A percentile compares a stretch with the other conserved stretches of the same genome.
phyloP scores from a whole-genome alignment of 2,329 filamentous ascomycete species.

The Epichloe aotearoae region DNA sequence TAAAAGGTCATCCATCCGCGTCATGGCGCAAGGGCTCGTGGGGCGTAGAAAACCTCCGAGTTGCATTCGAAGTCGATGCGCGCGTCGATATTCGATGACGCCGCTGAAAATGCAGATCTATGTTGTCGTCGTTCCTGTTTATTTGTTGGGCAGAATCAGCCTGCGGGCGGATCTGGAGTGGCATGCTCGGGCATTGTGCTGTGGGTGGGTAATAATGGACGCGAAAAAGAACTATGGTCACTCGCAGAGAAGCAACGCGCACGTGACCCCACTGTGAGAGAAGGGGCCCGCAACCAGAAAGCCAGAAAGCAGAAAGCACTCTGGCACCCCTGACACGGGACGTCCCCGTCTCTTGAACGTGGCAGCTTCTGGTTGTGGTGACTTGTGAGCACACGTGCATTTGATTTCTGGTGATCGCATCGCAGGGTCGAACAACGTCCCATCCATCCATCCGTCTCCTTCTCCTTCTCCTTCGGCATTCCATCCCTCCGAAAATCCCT shows the following conservation, averaged over 20 bases:
- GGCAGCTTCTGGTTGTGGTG: too few species aligned
- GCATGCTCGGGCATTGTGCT: too few species aligned
- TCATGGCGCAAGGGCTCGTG: not conserved
- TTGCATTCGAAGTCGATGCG: not conserved
- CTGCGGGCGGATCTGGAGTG: too few species aligned
- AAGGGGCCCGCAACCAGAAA: not conserved
- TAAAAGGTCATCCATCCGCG: not conserved
- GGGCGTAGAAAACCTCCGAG: not conserved
- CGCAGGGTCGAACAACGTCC: too few species aligned
- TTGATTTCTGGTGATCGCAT: too few species aligned
- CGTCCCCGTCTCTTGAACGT: too few species aligned
- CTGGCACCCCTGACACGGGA: too few species aligned
- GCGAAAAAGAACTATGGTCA: too few species aligned
- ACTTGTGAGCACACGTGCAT: too few species aligned
- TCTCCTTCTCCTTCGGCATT: not conserved
- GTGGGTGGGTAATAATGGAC: too few species aligned
- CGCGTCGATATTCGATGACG: not conserved
- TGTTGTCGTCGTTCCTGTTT: not conserved
- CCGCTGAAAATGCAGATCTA: not conserved
- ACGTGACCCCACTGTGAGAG: conserved; percentile 12
- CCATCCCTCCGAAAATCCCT: too few species aligned
- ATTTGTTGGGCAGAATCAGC: not conserved
- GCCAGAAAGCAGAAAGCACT: too few species aligned
- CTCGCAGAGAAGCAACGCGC: not conserved
- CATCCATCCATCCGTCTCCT: not conserved